phyloP scores from a whole-genome alignment of 2,329 filamentous ascomycete genomes.

The Aspergillus brasiliensis region DNA sequence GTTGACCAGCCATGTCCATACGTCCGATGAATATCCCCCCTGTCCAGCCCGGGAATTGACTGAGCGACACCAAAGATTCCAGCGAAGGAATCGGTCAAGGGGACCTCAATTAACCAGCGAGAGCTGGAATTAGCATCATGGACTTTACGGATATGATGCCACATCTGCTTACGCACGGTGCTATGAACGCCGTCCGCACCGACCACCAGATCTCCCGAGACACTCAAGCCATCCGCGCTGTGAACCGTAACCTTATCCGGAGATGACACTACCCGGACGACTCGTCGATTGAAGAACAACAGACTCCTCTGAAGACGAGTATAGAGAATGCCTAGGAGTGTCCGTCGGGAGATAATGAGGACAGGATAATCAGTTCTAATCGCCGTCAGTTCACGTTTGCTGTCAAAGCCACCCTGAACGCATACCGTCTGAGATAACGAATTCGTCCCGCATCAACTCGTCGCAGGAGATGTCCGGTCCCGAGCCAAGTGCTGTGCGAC shows the following conservation, averaged over 20 bases:
- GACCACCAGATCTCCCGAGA: conserved; percentile 37
- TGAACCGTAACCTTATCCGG: background rate
- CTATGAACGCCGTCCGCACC: conserved; percentile 49
- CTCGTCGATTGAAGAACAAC: background rate
- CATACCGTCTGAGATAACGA: background rate
- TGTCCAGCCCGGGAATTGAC: conserved; percentile 10
- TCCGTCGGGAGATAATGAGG: conserved; percentile 1
- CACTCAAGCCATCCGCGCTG: background rate
- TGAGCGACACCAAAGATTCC: conserved; percentile 30
- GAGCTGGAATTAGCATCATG: background rate
- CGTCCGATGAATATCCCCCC: conserved; percentile 6
- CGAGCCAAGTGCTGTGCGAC: background rate
- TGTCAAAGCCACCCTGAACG: fast-evolving
- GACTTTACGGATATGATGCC: conserved; percentile 2
- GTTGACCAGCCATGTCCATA: background rate
- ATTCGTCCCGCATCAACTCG: background rate
- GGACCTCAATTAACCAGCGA: background rate
- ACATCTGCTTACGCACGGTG: conserved; percentile 36
- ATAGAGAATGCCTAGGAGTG: background rate
- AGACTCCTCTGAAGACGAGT: background rate
- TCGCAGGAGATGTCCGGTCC: background rate
- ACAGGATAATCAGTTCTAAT: background rate
- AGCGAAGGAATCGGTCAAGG: background rate
- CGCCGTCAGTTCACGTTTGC: background rate
- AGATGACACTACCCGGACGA: background rate